Percentiles rank a stretch among this genome's conserved stretches.
Conservation (phyloP, 2,329 filamentous ascomycete species). For the Epichloe sibirici region DNA sequence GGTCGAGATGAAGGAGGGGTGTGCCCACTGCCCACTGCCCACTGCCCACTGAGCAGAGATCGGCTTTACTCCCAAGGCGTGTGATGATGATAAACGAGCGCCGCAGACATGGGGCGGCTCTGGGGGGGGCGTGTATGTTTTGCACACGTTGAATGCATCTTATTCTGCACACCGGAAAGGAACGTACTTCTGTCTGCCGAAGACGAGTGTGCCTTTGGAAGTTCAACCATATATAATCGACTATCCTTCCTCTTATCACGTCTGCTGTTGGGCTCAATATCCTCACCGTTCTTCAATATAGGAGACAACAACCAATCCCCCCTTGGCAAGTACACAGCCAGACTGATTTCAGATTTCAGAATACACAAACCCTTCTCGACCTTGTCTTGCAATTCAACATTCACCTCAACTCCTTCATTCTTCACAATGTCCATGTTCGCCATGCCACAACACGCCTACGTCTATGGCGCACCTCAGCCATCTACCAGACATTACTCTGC, state of each 20-base stretch:
- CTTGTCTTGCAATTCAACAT: background rate
- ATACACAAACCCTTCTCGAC: background rate
- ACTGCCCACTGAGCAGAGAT: constrained; percentile 1
- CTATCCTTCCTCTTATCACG: constrained; percentile 2
- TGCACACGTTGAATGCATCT: background rate
- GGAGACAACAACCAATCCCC: background rate
- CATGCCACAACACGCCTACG: constrained; percentile 23
- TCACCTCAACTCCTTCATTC: background rate
- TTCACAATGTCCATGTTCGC: constrained; percentile 24
- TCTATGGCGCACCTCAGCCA: constrained; percentile 16
- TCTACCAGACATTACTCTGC: constrained; percentile 54
- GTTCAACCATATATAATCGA: constrained; percentile 4
- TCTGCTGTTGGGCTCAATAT: background rate
- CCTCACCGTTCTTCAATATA: background rate
- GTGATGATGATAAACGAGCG: constrained; percentile 4
- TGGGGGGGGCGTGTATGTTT: constrained; percentile 1
- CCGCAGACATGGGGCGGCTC: background rate
- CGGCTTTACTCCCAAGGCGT: background rate
- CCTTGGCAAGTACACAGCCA: background rate
- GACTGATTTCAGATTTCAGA: background rate
- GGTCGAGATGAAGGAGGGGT: no score
- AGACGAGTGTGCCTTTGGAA: background rate
- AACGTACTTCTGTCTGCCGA: background rate
- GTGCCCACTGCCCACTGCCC: background rate
- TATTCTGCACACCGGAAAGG: background rate